Base-by-base conservation (phyloP, 306 rosid genomes). In the Trichosanthes cucumerina region DNA sequence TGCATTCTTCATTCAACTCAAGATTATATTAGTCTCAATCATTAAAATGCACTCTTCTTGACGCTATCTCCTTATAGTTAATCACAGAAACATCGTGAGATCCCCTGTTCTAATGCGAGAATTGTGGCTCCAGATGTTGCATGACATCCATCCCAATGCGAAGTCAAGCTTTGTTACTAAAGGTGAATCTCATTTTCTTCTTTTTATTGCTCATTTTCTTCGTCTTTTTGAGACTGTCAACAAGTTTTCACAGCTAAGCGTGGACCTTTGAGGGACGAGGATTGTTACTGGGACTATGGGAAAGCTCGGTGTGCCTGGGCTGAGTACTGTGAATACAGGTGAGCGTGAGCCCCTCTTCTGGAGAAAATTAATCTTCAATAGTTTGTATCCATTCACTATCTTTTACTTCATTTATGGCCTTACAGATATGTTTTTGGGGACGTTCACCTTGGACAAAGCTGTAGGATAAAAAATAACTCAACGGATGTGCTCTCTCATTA, bases 221-320 rank as follows among this genome's bases (percentile, higher is more conserved):
- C 21, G 24, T 24, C n/a, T 49, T 63, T 38, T 54, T 78, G 79
- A 78, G 72, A 83, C 84, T 36, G 53, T 56, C 82, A 57, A 85
- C 69, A 53, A 24, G 66, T 77, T 78, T 58, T 58, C 60, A 86
- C 92, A 95, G 99, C 88, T 88, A 95, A 91, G 87, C 97, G 99
- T 2, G 99, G 99, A 69, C 99, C 99, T 80, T 71, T 95, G 84
- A 92, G 99, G 84, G 82, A 92, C 26, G 99, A 91, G 12, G 97
- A 95, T 82, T 95, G 99, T 88, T 95, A 89, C 79, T 95, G 99
- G 99, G 99, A 95, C 90, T 95, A 95, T 82, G 99, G 96, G 62
- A 95, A 92, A 84, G 99, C 99, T 81, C 97, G 99, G 53, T 95
- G 99, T 88, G 93, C 97, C 44, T 95, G 93, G 97, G 71, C 97